Base-by-base conservation (phyloP, 2,329 filamentous ascomycete genomes). In the Zymoseptoria passerinii region DNA sequence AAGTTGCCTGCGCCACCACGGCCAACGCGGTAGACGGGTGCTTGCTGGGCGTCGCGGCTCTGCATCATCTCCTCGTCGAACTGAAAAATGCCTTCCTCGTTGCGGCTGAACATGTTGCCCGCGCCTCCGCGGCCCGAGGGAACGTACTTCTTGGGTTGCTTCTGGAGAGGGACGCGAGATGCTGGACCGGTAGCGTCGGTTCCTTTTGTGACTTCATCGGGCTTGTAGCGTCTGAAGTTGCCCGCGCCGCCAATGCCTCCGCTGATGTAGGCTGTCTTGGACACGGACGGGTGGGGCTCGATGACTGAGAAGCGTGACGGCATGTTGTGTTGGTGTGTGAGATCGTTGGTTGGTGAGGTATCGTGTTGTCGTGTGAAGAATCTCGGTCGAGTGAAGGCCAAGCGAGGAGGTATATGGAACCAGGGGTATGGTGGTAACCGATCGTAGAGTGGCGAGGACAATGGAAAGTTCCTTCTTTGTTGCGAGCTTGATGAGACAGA, bases 51-150 rank as follows among this genome's bases (percentile, higher is more conserved):
- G 52, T 79, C 75, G 58, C 79, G 77, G 62, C 81, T 74, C 58
- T 79, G 79, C 65, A 82, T 78, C 54, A 86, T 77, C 67, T 86
- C 83, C 74, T 86, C 83, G 71, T 87, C 84, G 73, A 89, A 89
- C 72, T 79, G 81, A 77, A 86, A 86, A 70, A 86, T 84, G 67
- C 81, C 78, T 48, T 81, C 77, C 65, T 85, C 73, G 59, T 72
- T 71, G 60, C 66, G 58, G 79, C 79, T 54, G 71, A 73, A 77
- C 59, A 81, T 78, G 69, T 85, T 85, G 67, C 82, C 83, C 13
- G 80, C 80, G 59, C 83, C 82, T 61, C 83, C 82, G 51, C 81
- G 80, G 61, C 82, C 81, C 56, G 77, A 70, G 74, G 77, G 73
- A 64, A 81, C 72, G 65, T 77, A 77, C 56, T 86, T 86, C 74